phyloP scores from a whole-genome alignment of 768 basidiomycete species.

The Coprinopsis sp. region DNA sequence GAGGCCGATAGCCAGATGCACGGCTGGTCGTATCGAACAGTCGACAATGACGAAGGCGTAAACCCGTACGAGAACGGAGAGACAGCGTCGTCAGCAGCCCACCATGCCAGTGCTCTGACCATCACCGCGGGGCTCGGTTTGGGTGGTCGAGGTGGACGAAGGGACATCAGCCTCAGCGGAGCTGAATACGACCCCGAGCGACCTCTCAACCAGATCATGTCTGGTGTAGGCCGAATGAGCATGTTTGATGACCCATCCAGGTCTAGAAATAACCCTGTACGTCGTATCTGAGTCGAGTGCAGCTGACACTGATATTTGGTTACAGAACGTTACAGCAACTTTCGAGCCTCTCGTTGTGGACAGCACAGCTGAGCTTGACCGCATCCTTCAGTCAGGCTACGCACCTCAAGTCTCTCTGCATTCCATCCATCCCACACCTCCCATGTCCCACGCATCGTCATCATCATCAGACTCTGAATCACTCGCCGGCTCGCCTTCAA shows the following conservation, averaged over 20 bases:
- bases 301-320: neutral
- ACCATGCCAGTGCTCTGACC: constrained; percentile 87
- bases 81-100: constrained; percentile 78
- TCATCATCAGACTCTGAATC: constrained; percentile 50
- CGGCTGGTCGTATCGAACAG: constrained; percentile 53
- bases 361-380: constrained; percentile 57
- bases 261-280: constrained; percentile 34
- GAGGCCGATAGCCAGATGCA: constrained; percentile 50
- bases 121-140: constrained; percentile 78
- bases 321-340: constrained; percentile 31
- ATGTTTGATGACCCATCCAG: constrained; percentile 51
- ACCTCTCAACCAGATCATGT: constrained; percentile 68
- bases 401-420: constrained; percentile 28
- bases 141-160: constrained; percentile 42
- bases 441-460: constrained; percentile 43
- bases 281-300: neutral
- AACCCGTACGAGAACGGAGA: constrained; percentile 64
- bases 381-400: constrained; percentile 53
- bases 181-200: constrained; percentile 86
- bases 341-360: constrained; percentile 59
- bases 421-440: constrained; percentile 42
- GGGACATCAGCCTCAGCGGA: constrained; percentile 61
- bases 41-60: constrained; percentile 62
- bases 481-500: constrained; percentile 35
- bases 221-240: constrained; percentile 53